These are phyloP conservation scores for Keithomyces neogunnii DNA, from an alignment of 2,329 filamentous ascomycete genomes.

Conservation along the genomic window DNA sequence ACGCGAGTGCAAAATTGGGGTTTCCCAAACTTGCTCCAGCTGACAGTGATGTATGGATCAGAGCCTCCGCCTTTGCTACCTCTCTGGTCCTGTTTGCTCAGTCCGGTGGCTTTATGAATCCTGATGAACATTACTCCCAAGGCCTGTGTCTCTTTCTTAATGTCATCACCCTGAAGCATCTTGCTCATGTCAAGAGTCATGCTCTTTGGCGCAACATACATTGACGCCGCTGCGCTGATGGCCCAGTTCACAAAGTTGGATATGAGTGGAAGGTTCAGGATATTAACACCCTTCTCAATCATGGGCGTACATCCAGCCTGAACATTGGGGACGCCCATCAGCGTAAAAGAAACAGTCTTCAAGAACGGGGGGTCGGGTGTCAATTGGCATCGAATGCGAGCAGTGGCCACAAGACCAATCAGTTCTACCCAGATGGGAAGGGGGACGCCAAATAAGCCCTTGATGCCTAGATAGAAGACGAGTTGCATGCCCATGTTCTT, in stretches of 20 bases:
- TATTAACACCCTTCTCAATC: conserved; percentile 82
- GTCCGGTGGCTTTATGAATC: conserved; percentile 76
- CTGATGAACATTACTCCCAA: conserved; percentile 87
- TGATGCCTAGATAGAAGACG: conserved; percentile 86
- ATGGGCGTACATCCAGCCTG: conserved; percentile 86
- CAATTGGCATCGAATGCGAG: conserved; percentile 74
- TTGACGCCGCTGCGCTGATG: conserved; percentile 74
- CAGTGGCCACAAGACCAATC: conserved; percentile 82
- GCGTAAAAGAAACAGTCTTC: conserved; percentile 83
- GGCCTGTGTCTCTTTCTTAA: conserved; percentile 81
- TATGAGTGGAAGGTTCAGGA: conserved; percentile 85
- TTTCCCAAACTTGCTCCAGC: conserved; percentile 94
- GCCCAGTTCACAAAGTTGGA: conserved; percentile 97
- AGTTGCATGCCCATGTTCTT: conserved; percentile 97
- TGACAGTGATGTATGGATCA: conserved; percentile 90
- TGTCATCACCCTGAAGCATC: conserved; percentile 83
- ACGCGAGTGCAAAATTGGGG: conserved; percentile 96
- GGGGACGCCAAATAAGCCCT: conserved; percentile 81
- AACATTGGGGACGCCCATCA: conserved; percentile 90
- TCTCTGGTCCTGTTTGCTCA: conserved; percentile 84
- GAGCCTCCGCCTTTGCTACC: conserved; percentile 81
- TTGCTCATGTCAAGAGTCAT: conserved; percentile 87
- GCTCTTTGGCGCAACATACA: conserved; percentile 92
- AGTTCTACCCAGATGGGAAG: conserved; percentile 85
- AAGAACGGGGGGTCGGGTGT: conserved; percentile 87